These are phyloP conservation scores for Penicillium flavigenum DNA, from an alignment of 495 filamentous ascomycete genomes.

Conservation along the genomic window DNA sequence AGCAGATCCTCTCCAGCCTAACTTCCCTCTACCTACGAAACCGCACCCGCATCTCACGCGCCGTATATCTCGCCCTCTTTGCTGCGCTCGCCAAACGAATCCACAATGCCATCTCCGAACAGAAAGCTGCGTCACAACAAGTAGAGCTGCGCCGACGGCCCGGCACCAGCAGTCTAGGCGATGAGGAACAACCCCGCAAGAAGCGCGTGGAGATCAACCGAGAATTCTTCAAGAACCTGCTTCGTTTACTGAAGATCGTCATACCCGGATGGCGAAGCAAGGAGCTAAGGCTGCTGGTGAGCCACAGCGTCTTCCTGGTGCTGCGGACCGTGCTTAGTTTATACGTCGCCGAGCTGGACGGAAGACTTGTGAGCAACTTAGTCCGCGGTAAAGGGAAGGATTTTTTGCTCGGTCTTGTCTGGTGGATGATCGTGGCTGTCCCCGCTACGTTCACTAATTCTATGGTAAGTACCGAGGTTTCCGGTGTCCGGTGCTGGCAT, in stretches of 20 bases:
- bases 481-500: not conserved
- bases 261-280: conserved; percentile 87
- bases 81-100: conserved; percentile 85
- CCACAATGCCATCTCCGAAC: conserved; percentile 86
- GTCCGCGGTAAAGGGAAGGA: conserved; percentile 89
- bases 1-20: conserved; percentile 68
- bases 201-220: conserved; percentile 84
- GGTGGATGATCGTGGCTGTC: conserved; percentile 99
- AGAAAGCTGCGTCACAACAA: conserved; percentile 84
- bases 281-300: conserved; percentile 79
- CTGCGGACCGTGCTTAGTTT: conserved; percentile 86
- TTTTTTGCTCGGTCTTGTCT: conserved; percentile 83
- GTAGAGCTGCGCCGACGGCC: conserved; percentile 58
- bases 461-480: conserved; percentile 63
- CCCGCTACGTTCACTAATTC: conserved; percentile 98
- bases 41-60: conserved; percentile 85
- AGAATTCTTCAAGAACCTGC: conserved; percentile 88
- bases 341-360: conserved; percentile 95
- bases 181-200: conserved; percentile 58
- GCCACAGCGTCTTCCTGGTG: conserved; percentile 86
- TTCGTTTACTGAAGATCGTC: conserved; percentile 78
- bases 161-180: conserved; percentile 53
- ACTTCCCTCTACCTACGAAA: conserved; percentile 76
- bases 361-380: conserved; percentile 82
- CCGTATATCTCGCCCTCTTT: conserved; percentile 88